Base-by-base conservation (phyloP, 2,329 filamentous ascomycete genomes). In the Penicillium sp. region DNA sequence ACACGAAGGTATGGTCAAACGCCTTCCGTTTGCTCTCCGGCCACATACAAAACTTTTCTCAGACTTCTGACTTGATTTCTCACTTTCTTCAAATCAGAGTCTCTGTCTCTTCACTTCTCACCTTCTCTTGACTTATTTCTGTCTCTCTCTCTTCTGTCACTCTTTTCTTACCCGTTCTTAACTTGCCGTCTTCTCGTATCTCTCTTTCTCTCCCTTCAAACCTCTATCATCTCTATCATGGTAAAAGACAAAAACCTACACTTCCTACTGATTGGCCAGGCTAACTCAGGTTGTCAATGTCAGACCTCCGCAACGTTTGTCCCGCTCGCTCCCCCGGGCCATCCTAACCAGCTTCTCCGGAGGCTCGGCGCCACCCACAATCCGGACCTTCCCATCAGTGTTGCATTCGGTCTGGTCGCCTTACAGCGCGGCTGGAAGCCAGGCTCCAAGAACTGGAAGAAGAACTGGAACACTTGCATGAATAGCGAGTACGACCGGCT, bases 381-480 rank as follows among this genome's bases (percentile, higher is more conserved):
- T 29, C 55, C 57, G 0, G 15, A 39, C 8, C 56, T 54, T 6
- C 38, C 60, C 2, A 53, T 70, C 8, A 59, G 48, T 41, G 36
- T 29, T 4, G 66, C 67, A 19, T 74, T 70, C 38, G 13, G 42
- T 1, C 58, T 61, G 1, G 58, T 74, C 1, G 64, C 60, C 12
- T 1, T 10, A 6, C 39, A 58, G 2, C 47, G 58, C 12, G 27
- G 57, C 1, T 74, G 71, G 71, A 58, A 59, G 7, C 17, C 21
- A 0, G 59, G 57, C 4, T 64, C 62, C 4, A 65, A 55, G n/a
- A 55, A n/a, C 0, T 72, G 69, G 60, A 59, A 33, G 27, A 60
- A 53, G 10, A 58, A 65, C 8, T 70, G 68, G 60, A 64, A 65
- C 12, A 21, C 35, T 12, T 73, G 61, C 49, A 60, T 68, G 10